These are phyloP conservation scores for Mollisiaceae sp. DNA, from an alignment of 2,329 filamentous ascomycete genomes.

Conservation along the genomic window DNA sequence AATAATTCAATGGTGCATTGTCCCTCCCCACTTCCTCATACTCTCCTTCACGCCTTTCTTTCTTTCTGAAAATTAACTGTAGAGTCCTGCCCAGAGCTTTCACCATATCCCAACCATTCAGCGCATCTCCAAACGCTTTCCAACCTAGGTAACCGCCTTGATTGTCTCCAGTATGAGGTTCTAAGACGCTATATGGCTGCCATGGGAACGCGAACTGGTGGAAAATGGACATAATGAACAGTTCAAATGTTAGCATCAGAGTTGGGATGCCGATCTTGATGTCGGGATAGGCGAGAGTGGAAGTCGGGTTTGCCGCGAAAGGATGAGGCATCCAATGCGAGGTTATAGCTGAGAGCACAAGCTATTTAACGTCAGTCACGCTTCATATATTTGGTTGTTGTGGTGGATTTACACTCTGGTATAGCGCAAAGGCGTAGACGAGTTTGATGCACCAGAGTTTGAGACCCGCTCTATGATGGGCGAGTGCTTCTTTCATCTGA, in stretches of 20 bases:
- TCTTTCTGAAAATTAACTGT: neutral
- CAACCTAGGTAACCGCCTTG: neutral
- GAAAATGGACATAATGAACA: constrained; percentile 5
- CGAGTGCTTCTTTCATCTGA: constrained; percentile 7
- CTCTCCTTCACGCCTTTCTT: neutral
- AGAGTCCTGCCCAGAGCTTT: neutral
- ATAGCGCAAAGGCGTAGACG: constrained; percentile 1
- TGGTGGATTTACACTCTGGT: constrained; percentile 4
- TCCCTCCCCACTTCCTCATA: constrained; percentile 1
- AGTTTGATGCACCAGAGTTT: constrained; percentile 10
- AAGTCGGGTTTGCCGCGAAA: neutral
- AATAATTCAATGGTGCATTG: neutral
- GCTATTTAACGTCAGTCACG: neutral
- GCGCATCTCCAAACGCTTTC: constrained; percentile 1
- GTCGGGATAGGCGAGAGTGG: neutral
- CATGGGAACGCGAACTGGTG: constrained; percentile 9
- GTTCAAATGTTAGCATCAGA: constrained; percentile 6
- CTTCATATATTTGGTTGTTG: no score
- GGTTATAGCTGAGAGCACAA: neutral
- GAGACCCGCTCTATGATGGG: neutral
- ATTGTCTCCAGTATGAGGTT: neutral
- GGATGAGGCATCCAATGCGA: constrained; percentile 1
- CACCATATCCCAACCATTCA: constrained; percentile 5
- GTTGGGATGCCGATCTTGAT: constrained; percentile 8
- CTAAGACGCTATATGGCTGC: neutral